Evolutionary conservation across 73 alveolate genomes (phyloP).

Genomic region (Tetrahymena thermophila): DNA sequence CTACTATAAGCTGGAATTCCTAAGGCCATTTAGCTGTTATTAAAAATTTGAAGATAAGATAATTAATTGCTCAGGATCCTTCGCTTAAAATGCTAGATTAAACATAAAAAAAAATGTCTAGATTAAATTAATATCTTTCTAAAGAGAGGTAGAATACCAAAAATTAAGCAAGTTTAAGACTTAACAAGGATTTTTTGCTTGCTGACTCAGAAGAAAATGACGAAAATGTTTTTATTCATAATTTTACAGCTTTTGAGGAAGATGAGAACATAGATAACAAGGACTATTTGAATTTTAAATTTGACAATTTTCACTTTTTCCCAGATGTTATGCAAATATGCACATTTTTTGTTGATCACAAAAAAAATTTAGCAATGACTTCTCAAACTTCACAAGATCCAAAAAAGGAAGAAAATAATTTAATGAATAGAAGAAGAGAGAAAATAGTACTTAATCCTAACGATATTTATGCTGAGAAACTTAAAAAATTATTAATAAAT

Average conservation of each 20-base stretch:
- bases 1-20: neutral
- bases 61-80: neutral
- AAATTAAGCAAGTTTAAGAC: neutral
- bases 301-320: neutral
- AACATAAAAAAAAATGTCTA: neutral
- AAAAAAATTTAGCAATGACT: neutral
- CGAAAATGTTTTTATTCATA: neutral
- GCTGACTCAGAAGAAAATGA: neutral
- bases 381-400: neutral
- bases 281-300: neutral
- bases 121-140: neutral
- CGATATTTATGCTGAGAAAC: neutral
- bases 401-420: neutral
- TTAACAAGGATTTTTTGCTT: neutral
- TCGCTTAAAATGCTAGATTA: neutral
- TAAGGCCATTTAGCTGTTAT: neutral
- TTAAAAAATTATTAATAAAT: neutral
- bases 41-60: neutral
- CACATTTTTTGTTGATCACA: neutral
- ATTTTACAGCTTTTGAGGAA: neutral
- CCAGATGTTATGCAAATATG: neutral
- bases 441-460: neutral
- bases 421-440: neutral
- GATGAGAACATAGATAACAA: neutral
- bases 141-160: neutral